Percentiles rank a stretch among this genome's conserved stretches.
These are phyloP conservation scores for Globisporangium cylindrosporum DNA, from an alignment of 352 stramenopile genomes.

Conservation along the genomic window DNA sequence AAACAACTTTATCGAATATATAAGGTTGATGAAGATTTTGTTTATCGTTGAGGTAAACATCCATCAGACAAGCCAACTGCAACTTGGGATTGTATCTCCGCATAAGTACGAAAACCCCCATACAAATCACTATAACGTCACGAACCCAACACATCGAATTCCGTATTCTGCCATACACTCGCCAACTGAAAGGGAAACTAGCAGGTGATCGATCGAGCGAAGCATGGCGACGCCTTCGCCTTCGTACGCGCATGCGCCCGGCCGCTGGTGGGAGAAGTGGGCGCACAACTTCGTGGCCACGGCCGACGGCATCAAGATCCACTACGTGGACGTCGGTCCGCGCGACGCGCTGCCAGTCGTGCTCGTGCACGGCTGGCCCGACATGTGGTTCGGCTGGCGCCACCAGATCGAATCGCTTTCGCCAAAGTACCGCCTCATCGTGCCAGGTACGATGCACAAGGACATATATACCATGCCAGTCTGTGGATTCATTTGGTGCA, in stretches of 20 bases:
- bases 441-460: constrained; percentile 22
- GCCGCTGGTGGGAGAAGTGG: constrained; percentile 29
- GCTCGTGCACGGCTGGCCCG: constrained; percentile 71
- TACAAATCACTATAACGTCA: not conserved
- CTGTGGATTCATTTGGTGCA: not conserved
- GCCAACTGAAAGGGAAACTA: not conserved
- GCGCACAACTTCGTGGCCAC: constrained; percentile 32
- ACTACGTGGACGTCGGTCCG: constrained; percentile 61
- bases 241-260: constrained; percentile 14
- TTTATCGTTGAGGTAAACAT: constrained; percentile 6
- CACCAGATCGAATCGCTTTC: constrained; percentile 58
- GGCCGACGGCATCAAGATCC: constrained; percentile 32
- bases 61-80: not conserved
- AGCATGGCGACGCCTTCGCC: constrained; percentile 6
- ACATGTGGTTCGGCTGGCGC: constrained; percentile 76
- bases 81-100: not conserved
- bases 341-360: constrained; percentile 47
- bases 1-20: too few species aligned
- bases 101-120: not conserved
- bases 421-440: constrained; percentile 49
- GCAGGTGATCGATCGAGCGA: not conserved
- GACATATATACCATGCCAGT: not conserved
- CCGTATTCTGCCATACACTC: not conserved
- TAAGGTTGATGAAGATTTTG: not conserved
- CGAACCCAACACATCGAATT: not conserved